phyloP scores from a whole-genome alignment of 345 rosid species.

The Populus pruinosa region DNA sequence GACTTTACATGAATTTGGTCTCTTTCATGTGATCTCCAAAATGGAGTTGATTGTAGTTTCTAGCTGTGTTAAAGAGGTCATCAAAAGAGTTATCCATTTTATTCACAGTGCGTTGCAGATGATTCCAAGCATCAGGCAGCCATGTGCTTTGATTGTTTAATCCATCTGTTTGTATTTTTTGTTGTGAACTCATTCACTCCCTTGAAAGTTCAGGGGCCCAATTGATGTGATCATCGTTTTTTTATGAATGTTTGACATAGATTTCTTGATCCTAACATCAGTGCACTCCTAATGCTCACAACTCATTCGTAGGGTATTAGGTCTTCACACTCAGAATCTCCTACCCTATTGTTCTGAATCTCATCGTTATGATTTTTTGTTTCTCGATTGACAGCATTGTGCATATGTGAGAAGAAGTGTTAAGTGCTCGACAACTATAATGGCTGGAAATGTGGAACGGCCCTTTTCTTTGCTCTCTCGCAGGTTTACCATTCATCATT shows the following conservation, averaged over 20 bases:
- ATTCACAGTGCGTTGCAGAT: not conserved
- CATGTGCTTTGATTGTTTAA: not conserved
- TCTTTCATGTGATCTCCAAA: conserved; percentile 25
- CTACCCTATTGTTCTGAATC: not conserved
- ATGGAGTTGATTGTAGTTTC: conserved; percentile 82
- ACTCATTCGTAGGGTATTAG: not conserved
- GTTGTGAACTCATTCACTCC: not conserved
- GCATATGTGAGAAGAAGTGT: not conserved
- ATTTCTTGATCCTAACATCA: not conserved
- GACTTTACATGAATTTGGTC: conserved; percentile 30
- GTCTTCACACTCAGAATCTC: not conserved
- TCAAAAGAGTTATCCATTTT: conserved; percentile 35
- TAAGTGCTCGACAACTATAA: not conserved
- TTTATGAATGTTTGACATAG: not conserved
- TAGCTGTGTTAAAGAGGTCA: conserved; percentile 70
- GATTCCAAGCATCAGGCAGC: not conserved
- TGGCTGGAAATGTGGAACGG: not conserved
- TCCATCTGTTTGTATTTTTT: not conserved
- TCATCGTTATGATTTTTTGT: not conserved
- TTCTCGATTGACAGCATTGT: not conserved
- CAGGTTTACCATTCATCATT: not conserved
- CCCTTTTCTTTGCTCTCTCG: not conserved
- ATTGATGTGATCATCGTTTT: not conserved
- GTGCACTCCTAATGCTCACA: not conserved
- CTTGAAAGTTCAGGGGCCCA: not conserved